A percentile compares a stretch with the other conserved stretches of the same genome.
phyloP scores from a whole-genome alignment of 108 stramenopile genomes.

The Cylindrotheca closterium region DNA sequence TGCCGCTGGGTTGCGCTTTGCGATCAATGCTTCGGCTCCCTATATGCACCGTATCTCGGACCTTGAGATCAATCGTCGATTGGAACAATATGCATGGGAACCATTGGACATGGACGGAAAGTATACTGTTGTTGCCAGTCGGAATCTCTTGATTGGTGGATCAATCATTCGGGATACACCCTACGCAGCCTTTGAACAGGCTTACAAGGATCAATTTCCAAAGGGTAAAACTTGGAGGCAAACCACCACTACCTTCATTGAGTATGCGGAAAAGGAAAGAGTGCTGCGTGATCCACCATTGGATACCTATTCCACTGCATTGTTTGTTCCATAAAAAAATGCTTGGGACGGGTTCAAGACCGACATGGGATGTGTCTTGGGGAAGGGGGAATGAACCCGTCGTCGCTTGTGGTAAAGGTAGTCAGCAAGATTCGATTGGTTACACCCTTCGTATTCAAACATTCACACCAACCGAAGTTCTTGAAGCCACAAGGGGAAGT shows the following conservation, averaged over 20 bases:
- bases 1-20: constrained; percentile 48
- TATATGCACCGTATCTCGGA: constrained; percentile 20
- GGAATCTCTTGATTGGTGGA: constrained; percentile 31
- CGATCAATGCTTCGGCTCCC: constrained; percentile 20
- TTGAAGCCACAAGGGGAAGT: too few species aligned
- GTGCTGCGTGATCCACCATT: constrained; percentile 15
- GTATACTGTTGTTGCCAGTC: constrained; percentile 47
- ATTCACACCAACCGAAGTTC: too few species aligned
- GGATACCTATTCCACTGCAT: constrained; percentile 28
- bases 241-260: constrained; percentile 25
- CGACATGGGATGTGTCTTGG: too few species aligned
- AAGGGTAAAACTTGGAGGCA: constrained; percentile 26
- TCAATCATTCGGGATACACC: constrained; percentile 26
- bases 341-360: too few species aligned
- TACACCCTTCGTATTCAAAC: too few species aligned
- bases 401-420: too few species aligned
- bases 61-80: constrained; percentile 33
- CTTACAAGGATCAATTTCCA: constrained; percentile 7
- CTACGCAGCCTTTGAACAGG: constrained; percentile 23
- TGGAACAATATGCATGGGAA: constrained; percentile 14
- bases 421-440: too few species aligned
- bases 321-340: not conserved
- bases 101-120: constrained; percentile 23
- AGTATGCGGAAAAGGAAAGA: constrained; percentile 22
- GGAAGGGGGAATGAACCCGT: too few species aligned